phyloP scores from a whole-genome alignment of 2,329 filamentous ascomycete species.

The Ilyonectria robusta region DNA sequence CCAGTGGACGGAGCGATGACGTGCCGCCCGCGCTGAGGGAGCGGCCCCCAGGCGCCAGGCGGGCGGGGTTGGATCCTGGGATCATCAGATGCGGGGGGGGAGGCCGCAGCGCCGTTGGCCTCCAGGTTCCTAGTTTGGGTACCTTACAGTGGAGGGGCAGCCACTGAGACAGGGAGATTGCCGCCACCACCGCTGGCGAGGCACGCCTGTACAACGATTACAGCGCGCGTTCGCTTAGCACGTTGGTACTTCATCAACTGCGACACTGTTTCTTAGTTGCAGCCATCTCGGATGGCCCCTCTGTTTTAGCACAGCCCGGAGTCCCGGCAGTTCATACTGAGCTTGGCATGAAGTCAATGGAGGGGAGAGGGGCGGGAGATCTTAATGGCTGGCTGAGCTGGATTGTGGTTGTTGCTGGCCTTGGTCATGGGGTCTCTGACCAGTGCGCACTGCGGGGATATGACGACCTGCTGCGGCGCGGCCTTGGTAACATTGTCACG shows the following conservation, averaged over 20 bases:
- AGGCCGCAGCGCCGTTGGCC: background rate
- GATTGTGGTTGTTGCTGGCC: conserved; percentile 4
- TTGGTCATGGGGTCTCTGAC: conserved; percentile 20
- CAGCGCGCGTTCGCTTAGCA: background rate
- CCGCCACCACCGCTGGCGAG: conserved; percentile 12
- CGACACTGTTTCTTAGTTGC: background rate
- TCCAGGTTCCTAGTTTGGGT: background rate
- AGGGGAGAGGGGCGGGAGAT: background rate
- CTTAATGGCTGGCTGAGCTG: background rate
- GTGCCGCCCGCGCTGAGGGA: conserved; percentile 20
- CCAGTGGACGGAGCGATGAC: conserved; percentile 28
- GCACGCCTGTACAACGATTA: background rate
- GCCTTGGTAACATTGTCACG: conserved; percentile 12
- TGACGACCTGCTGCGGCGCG: conserved; percentile 9
- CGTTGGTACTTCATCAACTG: background rate
- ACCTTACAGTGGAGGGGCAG: conserved; percentile 15
- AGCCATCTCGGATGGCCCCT: background rate
- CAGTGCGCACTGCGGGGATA: conserved; percentile 21
- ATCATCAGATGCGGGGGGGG: conserved; percentile 17
- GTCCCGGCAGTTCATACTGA: background rate
- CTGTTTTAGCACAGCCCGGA: background rate
- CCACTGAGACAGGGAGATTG: background rate
- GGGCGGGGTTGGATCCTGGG: conserved; percentile 20
- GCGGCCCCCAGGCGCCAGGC: conserved; percentile 17
- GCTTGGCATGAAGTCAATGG: background rate